phyloP scores from a whole-genome alignment of 2,329 filamentous ascomycete species.

The Diaporthe eres region DNA sequence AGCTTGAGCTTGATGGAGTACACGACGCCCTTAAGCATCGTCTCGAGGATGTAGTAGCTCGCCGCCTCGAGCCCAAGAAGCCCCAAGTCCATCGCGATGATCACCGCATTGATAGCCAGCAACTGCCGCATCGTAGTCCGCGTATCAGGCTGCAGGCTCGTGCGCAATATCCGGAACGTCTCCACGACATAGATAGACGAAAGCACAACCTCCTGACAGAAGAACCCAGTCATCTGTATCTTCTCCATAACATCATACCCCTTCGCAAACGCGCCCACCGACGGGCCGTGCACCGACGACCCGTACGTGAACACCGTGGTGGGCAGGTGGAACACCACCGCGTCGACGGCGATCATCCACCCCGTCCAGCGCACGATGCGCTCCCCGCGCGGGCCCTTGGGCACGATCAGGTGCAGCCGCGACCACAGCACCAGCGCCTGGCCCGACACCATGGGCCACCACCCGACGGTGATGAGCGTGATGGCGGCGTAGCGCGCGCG shows the following conservation, averaged over 20 bases:
- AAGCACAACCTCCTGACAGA: slow-evolving; percentile 27
- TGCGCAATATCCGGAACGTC: slow-evolving; percentile 24
- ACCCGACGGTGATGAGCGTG: slow-evolving; percentile 30
- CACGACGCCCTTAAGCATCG: slow-evolving; percentile 38
- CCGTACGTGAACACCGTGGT: slow-evolving; percentile 37
- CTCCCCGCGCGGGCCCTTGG: slow-evolving; percentile 4
- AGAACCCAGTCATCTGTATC: slow-evolving; percentile 35
- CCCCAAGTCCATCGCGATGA: slow-evolving; percentile 31
- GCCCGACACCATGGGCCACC: slow-evolving; percentile 35
- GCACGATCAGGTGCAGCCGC: slow-evolving; percentile 34
- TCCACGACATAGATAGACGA: slow-evolving; percentile 34
- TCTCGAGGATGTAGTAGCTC: slow-evolving; percentile 33
- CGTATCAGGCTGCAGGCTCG: slow-evolving; percentile 25
- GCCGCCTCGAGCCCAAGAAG: slow-evolving; percentile 19
- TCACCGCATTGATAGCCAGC: slow-evolving; percentile 22
- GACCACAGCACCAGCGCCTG: slow-evolving; percentile 36
- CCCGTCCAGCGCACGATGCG: slow-evolving; percentile 14
- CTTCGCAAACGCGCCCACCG: neutral
- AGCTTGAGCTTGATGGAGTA: slow-evolving; percentile 34
- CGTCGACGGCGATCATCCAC: slow-evolving; percentile 30
- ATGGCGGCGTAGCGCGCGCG: slow-evolving; percentile 16
- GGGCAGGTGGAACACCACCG: slow-evolving; percentile 13
- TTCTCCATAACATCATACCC: slow-evolving; percentile 37
- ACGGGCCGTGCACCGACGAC: neutral
- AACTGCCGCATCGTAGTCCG: slow-evolving; percentile 34